A percentile compares a stretch with the other conserved stretches of the same genome.
Evolutionary conservation across 306 rosid species (phyloP).

Genomic region (Lathyrus aphaca): DNA sequence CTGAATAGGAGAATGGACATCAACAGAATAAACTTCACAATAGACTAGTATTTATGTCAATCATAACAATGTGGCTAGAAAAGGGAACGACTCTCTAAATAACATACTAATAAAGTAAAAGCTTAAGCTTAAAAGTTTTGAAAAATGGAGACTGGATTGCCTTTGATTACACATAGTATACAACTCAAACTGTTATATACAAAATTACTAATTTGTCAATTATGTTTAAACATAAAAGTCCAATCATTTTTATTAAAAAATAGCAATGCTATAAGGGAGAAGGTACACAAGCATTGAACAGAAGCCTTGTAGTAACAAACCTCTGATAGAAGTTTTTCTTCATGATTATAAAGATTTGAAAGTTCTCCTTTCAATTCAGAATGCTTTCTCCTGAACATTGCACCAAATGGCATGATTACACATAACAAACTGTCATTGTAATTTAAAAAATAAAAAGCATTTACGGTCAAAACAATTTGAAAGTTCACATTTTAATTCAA

Average conservation of each 20-base stretch:
- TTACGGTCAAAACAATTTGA: slow-evolving; percentile 43
- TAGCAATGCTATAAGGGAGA: slow-evolving; percentile 23
- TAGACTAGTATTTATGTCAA: slow-evolving; percentile 12
- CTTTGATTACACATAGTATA: slow-evolving; percentile 16
- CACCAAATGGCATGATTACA: slow-evolving; percentile 29
- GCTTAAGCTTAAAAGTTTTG: slow-evolving; percentile 25
- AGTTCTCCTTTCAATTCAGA: slow-evolving; percentile 86
- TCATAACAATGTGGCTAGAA: slow-evolving; percentile 3
- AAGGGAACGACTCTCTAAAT: not conserved
- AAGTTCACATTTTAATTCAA: slow-evolving; percentile 62
- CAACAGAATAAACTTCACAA: not conserved
- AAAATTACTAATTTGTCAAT: slow-evolving; percentile 17
- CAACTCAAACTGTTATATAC: slow-evolving; percentile 19
- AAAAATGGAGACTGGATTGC: slow-evolving; percentile 10
- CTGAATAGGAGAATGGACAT: slow-evolving; percentile 18
- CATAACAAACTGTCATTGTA: slow-evolving; percentile 7
- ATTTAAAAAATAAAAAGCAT: not conserved
- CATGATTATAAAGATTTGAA: slow-evolving; percentile 83
- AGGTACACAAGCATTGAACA: slow-evolving; percentile 34
- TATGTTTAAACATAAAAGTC: slow-evolving; percentile 19
- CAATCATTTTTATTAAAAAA: slow-evolving; percentile 13
- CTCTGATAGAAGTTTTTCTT: slow-evolving; percentile 86
- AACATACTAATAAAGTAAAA: not conserved
- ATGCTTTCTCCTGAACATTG: slow-evolving; percentile 85
- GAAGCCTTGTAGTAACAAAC: slow-evolving; percentile 49